Conservation (phyloP, 2,329 filamentous ascomycete genomes). For the Nothomitra cinnamomea region DNA sequence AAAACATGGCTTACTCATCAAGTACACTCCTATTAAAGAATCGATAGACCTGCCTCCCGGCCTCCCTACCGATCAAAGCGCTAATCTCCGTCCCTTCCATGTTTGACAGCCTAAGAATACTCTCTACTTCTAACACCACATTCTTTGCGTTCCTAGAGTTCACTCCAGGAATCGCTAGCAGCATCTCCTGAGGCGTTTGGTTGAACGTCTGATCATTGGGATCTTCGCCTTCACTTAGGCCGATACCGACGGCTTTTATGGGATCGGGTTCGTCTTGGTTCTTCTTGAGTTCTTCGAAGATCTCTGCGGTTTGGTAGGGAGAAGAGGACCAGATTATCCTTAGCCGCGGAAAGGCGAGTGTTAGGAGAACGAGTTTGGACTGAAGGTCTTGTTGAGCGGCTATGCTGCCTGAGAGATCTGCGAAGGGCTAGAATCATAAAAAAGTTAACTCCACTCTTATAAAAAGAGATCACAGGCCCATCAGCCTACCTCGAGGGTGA, state of each 20-base stretch:
- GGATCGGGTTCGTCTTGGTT: constrained; percentile 84
- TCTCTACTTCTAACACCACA: constrained; percentile 56
- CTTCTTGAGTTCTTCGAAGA: constrained; percentile 85
- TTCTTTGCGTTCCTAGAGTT: constrained; percentile 60
- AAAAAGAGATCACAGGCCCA: neutral
- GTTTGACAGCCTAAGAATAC: constrained; percentile 69
- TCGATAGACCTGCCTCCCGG: constrained; percentile 54
- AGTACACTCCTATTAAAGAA: constrained; percentile 62
- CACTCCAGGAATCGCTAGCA: constrained; percentile 69
- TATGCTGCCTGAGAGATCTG: constrained; percentile 21
- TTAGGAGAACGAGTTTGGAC: constrained; percentile 79
- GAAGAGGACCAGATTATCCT: constrained; percentile 88
- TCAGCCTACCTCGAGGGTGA: constrained; percentile 52
- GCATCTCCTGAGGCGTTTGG: constrained; percentile 67
- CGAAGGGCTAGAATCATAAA: constrained; percentile 24
- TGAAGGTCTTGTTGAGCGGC: constrained; percentile 52
- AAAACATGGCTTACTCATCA: constrained; percentile 20
- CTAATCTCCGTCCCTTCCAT: constrained; percentile 59
- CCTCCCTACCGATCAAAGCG: constrained; percentile 58
- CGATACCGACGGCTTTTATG: constrained; percentile 65
- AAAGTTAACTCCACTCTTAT: neutral
- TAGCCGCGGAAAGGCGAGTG: constrained; percentile 75
- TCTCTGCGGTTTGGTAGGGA: constrained; percentile 92
- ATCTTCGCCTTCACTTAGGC: constrained; percentile 42
- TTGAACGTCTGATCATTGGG: constrained; percentile 13